A percentile compares a stretch with the other conserved stretches of the same genome.
phyloP scores from a whole-genome alignment of 805 yeast species.

The Monosporozyma aerobia region DNA sequence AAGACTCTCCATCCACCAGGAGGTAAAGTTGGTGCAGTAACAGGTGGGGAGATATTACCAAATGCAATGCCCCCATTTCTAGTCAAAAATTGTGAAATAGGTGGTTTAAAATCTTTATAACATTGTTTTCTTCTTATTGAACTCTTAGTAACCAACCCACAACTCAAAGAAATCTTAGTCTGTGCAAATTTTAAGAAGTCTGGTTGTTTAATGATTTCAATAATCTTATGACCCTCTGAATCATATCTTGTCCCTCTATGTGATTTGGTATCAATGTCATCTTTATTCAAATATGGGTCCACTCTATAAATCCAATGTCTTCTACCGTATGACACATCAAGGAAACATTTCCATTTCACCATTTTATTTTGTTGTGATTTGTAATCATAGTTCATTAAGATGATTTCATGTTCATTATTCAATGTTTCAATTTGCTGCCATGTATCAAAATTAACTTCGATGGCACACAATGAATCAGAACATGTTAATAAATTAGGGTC shows the following conservation, averaged over 20 bases:
- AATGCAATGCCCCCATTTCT: conserved; percentile 25
- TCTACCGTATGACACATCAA: conserved; percentile 45
- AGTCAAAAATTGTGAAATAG: conserved; percentile 27
- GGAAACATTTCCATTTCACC: conserved; percentile 28
- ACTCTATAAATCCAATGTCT: conserved; percentile 70
- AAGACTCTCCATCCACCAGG: conserved; percentile 30
- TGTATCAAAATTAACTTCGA: conserved; percentile 55
- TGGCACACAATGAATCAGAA: conserved; percentile 44
- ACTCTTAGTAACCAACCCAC: conserved; percentile 27
- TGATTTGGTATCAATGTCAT: conserved; percentile 22
- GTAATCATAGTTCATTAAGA: conserved; percentile 12
- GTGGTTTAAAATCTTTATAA: conserved; percentile 28
- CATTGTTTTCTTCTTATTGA: conserved; percentile 20
- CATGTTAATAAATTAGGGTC: conserved; percentile 37
- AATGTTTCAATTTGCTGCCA: conserved; percentile 29
- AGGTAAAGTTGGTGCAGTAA: conserved; percentile 23
- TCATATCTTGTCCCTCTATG: conserved; percentile 47
- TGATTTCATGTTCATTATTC: conserved; percentile 21
- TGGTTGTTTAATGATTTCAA: conserved; percentile 32
- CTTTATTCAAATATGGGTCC: conserved; percentile 28
- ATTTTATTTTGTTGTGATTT: conserved; percentile 11
- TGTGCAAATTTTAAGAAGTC: conserved; percentile 34
- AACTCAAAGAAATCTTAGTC: conserved; percentile 32
- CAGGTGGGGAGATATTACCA: conserved; percentile 17
- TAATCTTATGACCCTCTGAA: conserved; percentile 53